Base-by-base conservation (phyloP, 73 alveolate genomes). In the Paramecium octaurelia region DNA sequence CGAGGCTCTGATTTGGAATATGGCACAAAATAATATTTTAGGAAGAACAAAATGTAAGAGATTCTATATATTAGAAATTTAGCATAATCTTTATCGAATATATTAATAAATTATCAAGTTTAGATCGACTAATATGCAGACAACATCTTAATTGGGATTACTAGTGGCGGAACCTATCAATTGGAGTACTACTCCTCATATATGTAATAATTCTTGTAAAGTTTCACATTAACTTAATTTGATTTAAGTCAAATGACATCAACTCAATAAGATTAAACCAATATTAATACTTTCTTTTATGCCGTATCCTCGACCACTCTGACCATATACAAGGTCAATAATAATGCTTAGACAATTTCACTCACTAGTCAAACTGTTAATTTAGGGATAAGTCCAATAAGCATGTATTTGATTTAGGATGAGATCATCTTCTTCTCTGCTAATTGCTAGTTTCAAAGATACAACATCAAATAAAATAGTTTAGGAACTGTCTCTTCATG, bases 1-100 rank as follows among this genome's bases (percentile, higher is more conserved):
- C 7, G 42, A 31, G 12, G 42, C 84, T 14, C 10, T 64, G 0
- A 31, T 64, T 31, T 64, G 44, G 84, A 20, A 64, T 64, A 27
- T 34, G 20, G 8, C 14, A 31, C 23, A 64, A 31, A n/a, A 64
- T 64, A 31, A 12, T 27, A 18, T 64, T 34, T 31, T 64, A 31
- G 84, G 84, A 64, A 64, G 84, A 64, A 64, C 29, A 31, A 34
- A 64, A 64, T 64, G 84, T 64, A 64, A 31, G 84, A 34, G 18
- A 64, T 64, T 64, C 50, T 34, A 64, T 64, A 64, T 64, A 64
- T 64, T 64, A 64, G 84, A 64, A 10, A 12, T 31, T 64, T 64
- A 64, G 84, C 84, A 64, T 64, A 31, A 34, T 31, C 46, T 14
- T 31, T 64, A 31, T 31, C 1, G 84, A 64, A 64, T 24, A 64